Base-by-base conservation (phyloP, 805 yeast genomes). In the Sporopachydermia lactativora region DNA sequence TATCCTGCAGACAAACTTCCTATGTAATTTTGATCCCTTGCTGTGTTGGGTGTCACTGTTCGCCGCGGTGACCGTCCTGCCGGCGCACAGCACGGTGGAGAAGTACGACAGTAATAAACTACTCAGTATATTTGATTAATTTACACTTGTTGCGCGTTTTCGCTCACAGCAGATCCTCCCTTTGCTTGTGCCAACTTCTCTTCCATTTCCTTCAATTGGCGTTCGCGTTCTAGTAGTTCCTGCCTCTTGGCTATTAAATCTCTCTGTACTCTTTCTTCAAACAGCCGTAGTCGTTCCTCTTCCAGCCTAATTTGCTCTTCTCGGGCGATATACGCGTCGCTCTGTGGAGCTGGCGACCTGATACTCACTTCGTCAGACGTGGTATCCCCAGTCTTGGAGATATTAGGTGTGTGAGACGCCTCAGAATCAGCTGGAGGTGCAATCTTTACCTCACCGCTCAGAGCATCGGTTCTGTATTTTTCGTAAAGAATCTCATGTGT, bases 301-400 rank as follows among this genome's bases (percentile, higher is more conserved):
- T 86, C 96, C 41, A 79, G 65, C 52, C 82, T 77, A 52, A 85
- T 81, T 61, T 84, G 94, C 60, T 84, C 95, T 59, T 86, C 96
- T 59, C 89, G 82, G 34, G 75, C 73, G 40, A 70, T 49, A 45
- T 70, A 71, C 4, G 73, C 66, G 42, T 60, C 68, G 37, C 59
- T 57, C 43, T 55, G 55, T 31, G 39, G 39, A 35, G 18, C 31
- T 15, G 4, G 42, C 17, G 41, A 24, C 4, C 16, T 13, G 18
- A 39, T 19, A 5, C 42, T 38, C n/a, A 45, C 39, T 5, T 46
- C 50, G 16, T 31, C 38, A 13, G 45, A 43, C n/a, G 31, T 24
- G n/a, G 31, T 24, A 4, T 36, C 34, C 34, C 47, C 47, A 16
- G 43, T 28, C 15, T 47, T 19, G 35, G 45, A 31, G 17, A 37